Evolutionary conservation across 202 grass and related monocot species (phyloP).

Genomic region (Schoenoplectus tabernaemontani): DNA sequence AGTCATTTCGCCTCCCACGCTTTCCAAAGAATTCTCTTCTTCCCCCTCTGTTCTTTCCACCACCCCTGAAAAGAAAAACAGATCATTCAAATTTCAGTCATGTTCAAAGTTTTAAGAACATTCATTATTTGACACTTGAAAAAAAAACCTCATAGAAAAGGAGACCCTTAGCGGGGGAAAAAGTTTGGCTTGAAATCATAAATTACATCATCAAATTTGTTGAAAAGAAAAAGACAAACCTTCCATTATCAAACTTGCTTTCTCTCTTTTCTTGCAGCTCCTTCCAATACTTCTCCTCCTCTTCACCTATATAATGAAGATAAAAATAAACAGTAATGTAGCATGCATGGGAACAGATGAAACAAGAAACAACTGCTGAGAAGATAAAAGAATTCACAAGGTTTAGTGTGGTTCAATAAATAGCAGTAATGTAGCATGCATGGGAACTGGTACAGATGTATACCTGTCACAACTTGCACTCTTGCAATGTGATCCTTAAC

Average conservation of each 20-base stretch:
- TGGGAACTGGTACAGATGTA: not conserved
- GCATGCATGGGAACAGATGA: no score
- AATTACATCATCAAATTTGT: slow-evolving; percentile 1
- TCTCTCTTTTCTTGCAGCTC: slow-evolving; percentile 19
- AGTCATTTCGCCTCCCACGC: slow-evolving; percentile 14
- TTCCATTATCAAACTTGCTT: slow-evolving; percentile 1
- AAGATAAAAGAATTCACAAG: not conserved
- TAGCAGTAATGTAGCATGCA: not conserved
- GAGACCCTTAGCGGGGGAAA: not conserved
- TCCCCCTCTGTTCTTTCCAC: slow-evolving; percentile 23
- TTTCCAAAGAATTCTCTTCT: slow-evolving; percentile 7
- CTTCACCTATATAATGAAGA: slow-evolving; percentile 11
- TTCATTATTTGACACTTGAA: not conserved
- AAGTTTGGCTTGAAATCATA: not conserved
- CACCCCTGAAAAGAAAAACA: not conserved
- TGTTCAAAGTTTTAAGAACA: not conserved
- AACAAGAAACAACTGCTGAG: not conserved
- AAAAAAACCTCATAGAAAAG: not conserved
- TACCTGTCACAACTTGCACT: slow-evolving; percentile 74
- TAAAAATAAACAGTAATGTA: not conserved
- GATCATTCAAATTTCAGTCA: not conserved
- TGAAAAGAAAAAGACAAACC: not conserved
- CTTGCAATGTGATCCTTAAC: slow-evolving; percentile 65
- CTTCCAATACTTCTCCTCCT: slow-evolving; percentile 20
- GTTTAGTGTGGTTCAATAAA: not conserved